Percentiles rank a stretch among this genome's conserved stretches.
Evolutionary conservation across 2,329 filamentous ascomycete genomes (phyloP).

Genomic region (Aureobasidium sp.): DNA sequence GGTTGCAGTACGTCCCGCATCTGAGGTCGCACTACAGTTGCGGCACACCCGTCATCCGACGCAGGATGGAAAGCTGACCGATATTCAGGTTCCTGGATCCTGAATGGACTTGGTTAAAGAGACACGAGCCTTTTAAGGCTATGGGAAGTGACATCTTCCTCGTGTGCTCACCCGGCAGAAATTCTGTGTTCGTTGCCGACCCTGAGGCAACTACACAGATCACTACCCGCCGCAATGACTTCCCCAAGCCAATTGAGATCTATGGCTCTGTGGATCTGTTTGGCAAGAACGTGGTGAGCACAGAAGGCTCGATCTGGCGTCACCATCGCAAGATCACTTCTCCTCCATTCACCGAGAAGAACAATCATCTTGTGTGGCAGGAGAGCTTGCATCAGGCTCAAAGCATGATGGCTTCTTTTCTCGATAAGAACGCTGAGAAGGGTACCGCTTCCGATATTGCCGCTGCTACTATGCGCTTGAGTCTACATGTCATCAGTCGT

Average conservation of each 20-base stretch:
- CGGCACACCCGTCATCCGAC: neutral
- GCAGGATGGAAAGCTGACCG: neutral
- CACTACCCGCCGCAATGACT: conserved; percentile 57
- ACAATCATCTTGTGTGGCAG: conserved; percentile 57
- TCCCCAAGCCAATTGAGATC: conserved; percentile 57
- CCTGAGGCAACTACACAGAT: conserved; percentile 60
- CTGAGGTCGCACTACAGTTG: neutral
- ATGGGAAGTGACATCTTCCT: conserved; percentile 55
- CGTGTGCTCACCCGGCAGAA: conserved; percentile 48
- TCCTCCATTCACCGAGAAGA: conserved; percentile 68
- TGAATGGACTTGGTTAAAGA: conserved; percentile 51
- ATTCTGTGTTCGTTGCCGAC: conserved; percentile 51
- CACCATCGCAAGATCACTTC: conserved; percentile 64
- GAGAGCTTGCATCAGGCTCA: conserved; percentile 57
- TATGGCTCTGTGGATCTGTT: conserved; percentile 57
- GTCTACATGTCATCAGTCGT: conserved; percentile 53
- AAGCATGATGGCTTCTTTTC: conserved; percentile 53
- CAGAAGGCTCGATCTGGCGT: conserved; percentile 62
- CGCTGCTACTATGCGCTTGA: conserved; percentile 57
- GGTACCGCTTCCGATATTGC: conserved; percentile 34
- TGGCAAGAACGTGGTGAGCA: conserved; percentile 62
- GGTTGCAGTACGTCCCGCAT: conserved; percentile 48
- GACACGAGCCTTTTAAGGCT: conserved; percentile 50
- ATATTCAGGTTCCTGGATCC: conserved; percentile 43
- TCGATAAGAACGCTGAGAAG: conserved; percentile 31